Evolutionary conservation across 805 yeast genomes (phyloP), one percentile per base, ranked within the genome.

Genomic region (Kuraishia cidri): DNA sequence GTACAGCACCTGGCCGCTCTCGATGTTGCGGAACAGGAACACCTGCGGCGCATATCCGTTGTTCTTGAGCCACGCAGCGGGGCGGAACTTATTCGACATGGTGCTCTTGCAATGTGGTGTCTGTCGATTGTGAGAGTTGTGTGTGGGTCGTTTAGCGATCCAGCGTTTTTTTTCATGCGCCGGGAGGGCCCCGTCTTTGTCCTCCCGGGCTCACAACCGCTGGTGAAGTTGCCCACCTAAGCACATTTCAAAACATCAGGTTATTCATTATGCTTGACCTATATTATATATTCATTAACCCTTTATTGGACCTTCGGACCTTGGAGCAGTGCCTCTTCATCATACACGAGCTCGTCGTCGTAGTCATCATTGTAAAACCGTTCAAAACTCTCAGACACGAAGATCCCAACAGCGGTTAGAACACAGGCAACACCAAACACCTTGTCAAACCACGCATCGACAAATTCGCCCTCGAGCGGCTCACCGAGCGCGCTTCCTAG

Each of bases 1-100:
- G 54, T 86, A 88, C 8, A 85, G 57, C 13, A 87, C 94, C 62
- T 88, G 96, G 4, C 96, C 97, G 26, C 81, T 69, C 59, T 85
- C 92, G 31, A 85, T 57, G 62, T 88, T 87, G 52, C 92, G 74
- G 64, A 83, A 90, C 27, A 86, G 58, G 50, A 69, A 84, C 9
- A 88, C 81, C 48, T 81, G 88, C 7, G 97, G 95, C 3, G 85
- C 94, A 54, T 74, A 72, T 7, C 74, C 72, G 42, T 80, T 72
- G 36, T 56, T 52, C 32, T 62, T 55, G 29, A 79, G 58, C 84
- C 85, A 77, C 33, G 57, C 45, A 9, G 79, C 70, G 16, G 69
- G 62, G 49, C 82, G 72, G 50, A 70, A 72, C 37, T 54, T 54
- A 6, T 50, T 43, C 5, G 62, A 51, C 64, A 58, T 56, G 15